A percentile compares a stretch with the other conserved stretches of the same genome.
Conservation (phyloP, 2,329 filamentous ascomycete genomes). For the Bipolaris zeicola region DNA sequence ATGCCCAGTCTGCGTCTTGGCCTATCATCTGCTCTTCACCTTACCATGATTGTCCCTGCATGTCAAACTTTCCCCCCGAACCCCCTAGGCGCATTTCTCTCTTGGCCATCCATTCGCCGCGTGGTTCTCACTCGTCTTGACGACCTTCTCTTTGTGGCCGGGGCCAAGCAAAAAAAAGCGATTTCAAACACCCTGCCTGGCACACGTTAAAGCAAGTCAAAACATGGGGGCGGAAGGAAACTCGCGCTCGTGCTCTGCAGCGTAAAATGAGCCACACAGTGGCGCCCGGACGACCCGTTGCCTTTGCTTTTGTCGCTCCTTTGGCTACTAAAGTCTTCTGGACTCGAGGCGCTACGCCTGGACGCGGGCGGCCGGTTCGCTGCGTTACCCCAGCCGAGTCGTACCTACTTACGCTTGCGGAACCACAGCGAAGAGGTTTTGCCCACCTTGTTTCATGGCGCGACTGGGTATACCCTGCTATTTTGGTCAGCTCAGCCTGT, state of each 20-base stretch:
- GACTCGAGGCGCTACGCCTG: conserved; percentile 13
- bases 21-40: conserved; percentile 11
- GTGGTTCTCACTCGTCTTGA: conserved; percentile 7
- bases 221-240: conserved; percentile 14
- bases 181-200: conserved; percentile 7
- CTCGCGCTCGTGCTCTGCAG: conserved; percentile 14
- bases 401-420: conserved; percentile 9
- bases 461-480: conserved; percentile 28
- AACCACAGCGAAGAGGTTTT: conserved; percentile 29
- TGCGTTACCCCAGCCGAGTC: conserved; percentile 26
- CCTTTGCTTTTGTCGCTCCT: conserved; percentile 6
- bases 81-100: background rate
- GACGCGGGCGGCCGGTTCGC: conserved; percentile 22
- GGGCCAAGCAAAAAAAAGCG: conserved; percentile 19
- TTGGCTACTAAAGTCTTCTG: conserved; percentile 5
- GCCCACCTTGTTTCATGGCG: conserved; percentile 34
- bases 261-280: background rate
- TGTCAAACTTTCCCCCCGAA: conserved; percentile 21
- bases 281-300: conserved; percentile 6
- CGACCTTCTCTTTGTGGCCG: conserved; percentile 13
- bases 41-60: conserved; percentile 6
- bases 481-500: conserved; percentile 16
- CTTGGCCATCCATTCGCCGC: conserved; percentile 13
- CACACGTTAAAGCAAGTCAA: conserved; percentile 1
- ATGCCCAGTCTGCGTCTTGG: background rate